Evolutionary conservation across 2,329 filamentous ascomycete species (phyloP), one percentile per base, ranked within the genome.

Genomic region (Aspergillus udagawae): DNA sequence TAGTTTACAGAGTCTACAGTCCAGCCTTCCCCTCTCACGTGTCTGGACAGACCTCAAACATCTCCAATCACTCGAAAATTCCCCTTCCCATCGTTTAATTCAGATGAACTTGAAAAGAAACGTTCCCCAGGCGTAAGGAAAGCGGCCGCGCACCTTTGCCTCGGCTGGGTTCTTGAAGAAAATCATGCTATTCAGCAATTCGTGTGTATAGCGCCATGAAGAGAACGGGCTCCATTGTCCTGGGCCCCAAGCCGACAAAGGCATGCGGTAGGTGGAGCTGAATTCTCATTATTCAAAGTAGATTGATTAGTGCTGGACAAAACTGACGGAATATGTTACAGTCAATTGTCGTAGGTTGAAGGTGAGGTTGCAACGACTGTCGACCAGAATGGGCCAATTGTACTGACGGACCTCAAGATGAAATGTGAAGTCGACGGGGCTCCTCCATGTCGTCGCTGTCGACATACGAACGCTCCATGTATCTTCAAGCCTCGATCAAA

Each of bases 321-420:
- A 28, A 3, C 49, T 27, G 23, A 41, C 28, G 38, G 58, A 65
- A 57, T 65, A 49, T 14, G 12, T 41, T 38, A n/a, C 29, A 70
- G 67, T 70, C 58, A 68, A 70, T 57, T 70, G 68, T 51, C 65
- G 67, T 51, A 63, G 67, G 60, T 56, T 70, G 27, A 70, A 70
- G 68, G 67, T 63, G 42, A 27, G 50, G 20, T 35, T 17, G 21
- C 14, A 29, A 10, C 51, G 29, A 17, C 20, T 49, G 17, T 10
- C 14, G 3, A 49, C 41, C 25, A 51, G 28, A 27, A 48, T 28
- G 44, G 44, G 12, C 44, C n/a, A 23, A n/a, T 23, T 42, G 38
- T 45, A 42, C 56, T 58, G 32, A 63, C 42, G 35, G 32, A 17
- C 14, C 12, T 52, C 23, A 10, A 69, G 68, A 70, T 70, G 68